Base-by-base conservation (phyloP, 2,329 filamentous ascomycete genomes). In the Stemphylium beticola region DNA sequence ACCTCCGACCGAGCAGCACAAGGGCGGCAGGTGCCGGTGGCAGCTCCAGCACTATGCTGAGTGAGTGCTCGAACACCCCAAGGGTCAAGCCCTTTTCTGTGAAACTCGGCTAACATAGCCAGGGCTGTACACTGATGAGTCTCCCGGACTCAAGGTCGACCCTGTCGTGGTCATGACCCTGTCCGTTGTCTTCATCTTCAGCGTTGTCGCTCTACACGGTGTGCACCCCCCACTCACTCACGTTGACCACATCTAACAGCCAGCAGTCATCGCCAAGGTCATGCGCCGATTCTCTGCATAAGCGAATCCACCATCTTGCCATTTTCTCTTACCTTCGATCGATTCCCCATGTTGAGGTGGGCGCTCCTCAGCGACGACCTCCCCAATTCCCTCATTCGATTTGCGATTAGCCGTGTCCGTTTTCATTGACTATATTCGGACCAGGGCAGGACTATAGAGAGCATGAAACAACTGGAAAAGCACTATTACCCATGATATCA, bases 71-170 rank as follows among this genome's bases (percentile, higher is more conserved):
- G 7, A 11, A 29, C 11, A 10, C 11, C 26, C 26, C 26, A 29
- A 29, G 26, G 9, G 26, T 11, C 11, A 9, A 29, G 26, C 26
- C 9, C 26, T 29, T 11, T 29, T 18, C 3, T 15, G 12, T 14
- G 40, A 24, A 33, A 14, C 14, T 14, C 52, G 58, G 57, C 69
- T 66, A 62, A 69, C 39, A n/a, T 20, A 14, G 44, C 18, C 53
- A 92, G 89, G 87, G 79, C 88, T 99, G 39, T 99, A 99, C 87
- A 99, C 95, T 54, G 95, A 99, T 76, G 95, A 99, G 83, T 96
- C 91, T 64, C 95, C 95, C 55, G 95, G 95, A 60, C 83, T 99
- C 71, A 96, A 97, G 83, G 95, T 99, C 64, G 95, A 99, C 77
- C 95, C 95, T 18, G 95, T 99, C 56, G 93, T 99, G 64, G 93